These are phyloP conservation scores for Laburnicola sp. DNA, from an alignment of 2,329 filamentous ascomycete genomes.

Conservation along the genomic window DNA sequence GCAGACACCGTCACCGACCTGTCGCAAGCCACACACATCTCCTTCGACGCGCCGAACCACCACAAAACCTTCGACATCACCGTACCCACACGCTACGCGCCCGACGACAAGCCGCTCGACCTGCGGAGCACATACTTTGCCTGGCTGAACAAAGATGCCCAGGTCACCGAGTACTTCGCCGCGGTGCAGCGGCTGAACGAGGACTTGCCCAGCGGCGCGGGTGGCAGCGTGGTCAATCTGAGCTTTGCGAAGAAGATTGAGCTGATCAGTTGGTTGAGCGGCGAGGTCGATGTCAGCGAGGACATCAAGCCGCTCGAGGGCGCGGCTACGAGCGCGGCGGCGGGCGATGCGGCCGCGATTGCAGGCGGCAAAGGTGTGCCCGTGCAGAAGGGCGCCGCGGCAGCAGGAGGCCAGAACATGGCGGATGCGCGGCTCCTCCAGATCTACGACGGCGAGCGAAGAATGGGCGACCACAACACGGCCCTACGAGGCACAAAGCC, in stretches of 20 bases:
- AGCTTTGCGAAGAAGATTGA: slow-evolving; percentile 91
- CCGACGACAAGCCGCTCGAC: slow-evolving; percentile 69
- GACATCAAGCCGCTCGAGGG: slow-evolving; percentile 84
- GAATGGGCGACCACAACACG: slow-evolving; percentile 90
- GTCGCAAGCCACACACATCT: slow-evolving; percentile 58
- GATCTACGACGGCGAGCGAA: slow-evolving; percentile 89
- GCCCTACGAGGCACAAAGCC: slow-evolving; percentile 84
- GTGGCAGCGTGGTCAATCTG: slow-evolving; percentile 78
- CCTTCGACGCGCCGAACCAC: slow-evolving; percentile 65
- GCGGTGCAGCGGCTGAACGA: slow-evolving; percentile 80
- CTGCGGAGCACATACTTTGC: slow-evolving; percentile 95
- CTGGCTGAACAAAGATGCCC: slow-evolving; percentile 89
- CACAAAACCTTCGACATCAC: slow-evolving; percentile 69
- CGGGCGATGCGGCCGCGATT: slow-evolving; percentile 57
- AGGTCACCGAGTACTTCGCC: slow-evolving; percentile 88
- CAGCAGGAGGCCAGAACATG: slow-evolving; percentile 50
- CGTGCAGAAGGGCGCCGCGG: slow-evolving; percentile 44
- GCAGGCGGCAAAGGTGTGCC: slow-evolving; percentile 53
- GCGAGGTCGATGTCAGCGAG: slow-evolving; percentile 78
- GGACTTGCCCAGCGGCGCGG: slow-evolving; percentile 64
- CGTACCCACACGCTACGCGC: slow-evolving; percentile 81
- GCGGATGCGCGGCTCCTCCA: slow-evolving; percentile 76
- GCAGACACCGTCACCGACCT: slow-evolving; percentile 66
- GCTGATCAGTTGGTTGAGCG: slow-evolving; percentile 89
- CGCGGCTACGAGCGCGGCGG: slow-evolving; percentile 53